Evolutionary conservation across 192 early-diverging fungal genomes (phyloP).

Genomic region (Dissophora ornata): DNA sequence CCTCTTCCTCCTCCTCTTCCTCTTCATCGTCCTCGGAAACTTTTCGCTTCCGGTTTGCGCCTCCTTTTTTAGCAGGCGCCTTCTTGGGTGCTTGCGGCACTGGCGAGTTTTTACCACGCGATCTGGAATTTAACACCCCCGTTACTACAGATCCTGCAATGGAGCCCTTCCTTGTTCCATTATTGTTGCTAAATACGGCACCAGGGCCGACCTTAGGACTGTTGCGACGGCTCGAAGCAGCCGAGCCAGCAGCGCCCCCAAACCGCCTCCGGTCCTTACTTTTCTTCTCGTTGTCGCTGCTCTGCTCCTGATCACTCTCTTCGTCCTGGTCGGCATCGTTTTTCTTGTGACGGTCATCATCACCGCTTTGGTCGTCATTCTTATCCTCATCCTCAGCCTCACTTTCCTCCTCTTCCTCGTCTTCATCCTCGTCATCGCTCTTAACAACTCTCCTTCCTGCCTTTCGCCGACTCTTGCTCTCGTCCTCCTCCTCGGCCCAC

Average conservation of each 20-base stretch:
- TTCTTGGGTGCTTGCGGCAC: conserved; percentile 1
- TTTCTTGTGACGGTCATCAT: conserved; percentile 15
- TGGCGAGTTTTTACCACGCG: conserved; percentile 14
- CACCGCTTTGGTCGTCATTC: neutral
- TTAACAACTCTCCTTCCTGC: neutral
- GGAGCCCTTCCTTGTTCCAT: conserved; percentile 2
- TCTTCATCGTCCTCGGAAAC: conserved; percentile 35
- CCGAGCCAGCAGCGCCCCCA: conserved; percentile 18
- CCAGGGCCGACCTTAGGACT: conserved; percentile 33
- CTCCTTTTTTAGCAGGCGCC: conserved; percentile 4
- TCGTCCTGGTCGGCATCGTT: conserved; percentile 5
- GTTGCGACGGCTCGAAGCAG: conserved; percentile 28
- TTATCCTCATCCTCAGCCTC: neutral
- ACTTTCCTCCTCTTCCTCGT: conserved; percentile 37
- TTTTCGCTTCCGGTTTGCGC: conserved; percentile 10
- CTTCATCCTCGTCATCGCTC: conserved; percentile 10
- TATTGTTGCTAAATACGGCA: neutral
- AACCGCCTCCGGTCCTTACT: conserved; percentile 21
- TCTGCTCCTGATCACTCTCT: conserved; percentile 24
- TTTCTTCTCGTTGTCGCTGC: conserved; percentile 11
- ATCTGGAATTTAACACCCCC: conserved; percentile 28
- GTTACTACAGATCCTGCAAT: neutral
- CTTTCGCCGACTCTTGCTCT: neutral
- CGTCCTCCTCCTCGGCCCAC: conserved; percentile 13
- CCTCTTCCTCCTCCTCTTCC: conserved; percentile 39